Base-by-base conservation (phyloP, 176 grass and related monocot species). In the Aegilops umbellulata region DNA sequence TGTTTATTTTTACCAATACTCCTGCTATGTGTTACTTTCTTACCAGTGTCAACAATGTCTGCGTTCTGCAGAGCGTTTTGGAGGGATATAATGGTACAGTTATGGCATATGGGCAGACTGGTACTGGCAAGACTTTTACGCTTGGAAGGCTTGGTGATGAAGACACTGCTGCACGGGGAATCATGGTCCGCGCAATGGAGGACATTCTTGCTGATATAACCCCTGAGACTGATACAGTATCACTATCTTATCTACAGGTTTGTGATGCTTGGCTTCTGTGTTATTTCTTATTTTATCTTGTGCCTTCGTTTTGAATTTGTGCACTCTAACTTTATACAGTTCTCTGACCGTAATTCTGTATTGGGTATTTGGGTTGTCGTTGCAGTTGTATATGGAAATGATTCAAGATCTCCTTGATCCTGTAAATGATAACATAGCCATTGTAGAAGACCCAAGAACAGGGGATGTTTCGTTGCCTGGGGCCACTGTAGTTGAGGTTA, bases 21-120 rank as follows among this genome's bases (percentile, higher is more conserved):
- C 82, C 53, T 78, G 3, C 46, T 71, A 34, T 38, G n/a, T 70
- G 12, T 75, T 88, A 27, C 36, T 61, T 69, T 74, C 27, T 80
- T 76, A 68, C 6, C 44, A 60, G 23, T 30, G 65, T 58, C 53
- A 58, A 22, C 7, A 19, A 58, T 58, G 53, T 58, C 11, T 63
- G 39, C 49, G 22, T 71, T 91, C 90, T 87, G 12, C 77, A 99
- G 97, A 97, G 97, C 87, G 97, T 99, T 87, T 70, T 99, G 76
- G 97, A 97, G 76, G 97, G 97, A 38, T 99, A 99, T 75, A 99
- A 99, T 92, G 97, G 97, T 34, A 99, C 97, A 29, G 74, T 99
- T 88, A 99, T 99, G 97, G 97, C 97, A 82, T 99, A 99, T 90
- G 97, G 97, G 51, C 97, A 99, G 73, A 99, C 97, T 79, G 97